Base-by-base conservation (phyloP, 2,329 filamentous ascomycete species). In the Colletotrichum camelliae region DNA sequence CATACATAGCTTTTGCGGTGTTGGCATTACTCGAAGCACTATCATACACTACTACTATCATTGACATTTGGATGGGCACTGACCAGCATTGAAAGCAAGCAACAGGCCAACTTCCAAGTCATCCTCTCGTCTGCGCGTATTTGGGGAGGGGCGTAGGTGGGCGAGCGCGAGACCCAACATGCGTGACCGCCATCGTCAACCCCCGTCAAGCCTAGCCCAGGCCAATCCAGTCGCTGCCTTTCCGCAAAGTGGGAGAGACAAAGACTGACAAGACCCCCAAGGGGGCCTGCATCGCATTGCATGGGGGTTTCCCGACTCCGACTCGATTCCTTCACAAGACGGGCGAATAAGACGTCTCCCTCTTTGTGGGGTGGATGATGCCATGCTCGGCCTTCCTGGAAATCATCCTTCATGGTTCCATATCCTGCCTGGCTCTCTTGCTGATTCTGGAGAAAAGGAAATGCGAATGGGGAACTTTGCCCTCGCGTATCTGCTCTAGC, bases 401-500 rank as follows among this genome's bases (percentile, higher is more conserved):
- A 72, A 52, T 61, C 39, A 27, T 31, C 52, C 48, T 66, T 52
- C 27, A 35, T 71, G 67, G 39, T 21, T 68, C 67, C 67, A 70
- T 48, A 35, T 66, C 37, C 48, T 64, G 31, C 29, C 39, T 62
- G 64, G 71, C 16, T 35, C 16, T 68, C 48, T 37, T 39, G 55
- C 55, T 70, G 52, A 31, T 61, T 72, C 64, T 68, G 64, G 62
- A 72, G 69, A 48, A 55, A 43, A 58, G 70, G 64, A 55, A 68
- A 65, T 68, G 58, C 62, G 21, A 64, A 72, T 67, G 69, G 72
- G 64, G 43, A 71, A 52, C 27, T 72, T 67, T 57, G 64, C 18
- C 52, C 72, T 75, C 70, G 64, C 73, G 64, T 73, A 72, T 75
- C 64, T 73, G 64, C 67, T 62, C 57, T 70, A 70, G 67, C 57